Evolutionary conservation across 108 stramenopile species (phyloP).

Genomic region (Licmophora abbreviata): DNA sequence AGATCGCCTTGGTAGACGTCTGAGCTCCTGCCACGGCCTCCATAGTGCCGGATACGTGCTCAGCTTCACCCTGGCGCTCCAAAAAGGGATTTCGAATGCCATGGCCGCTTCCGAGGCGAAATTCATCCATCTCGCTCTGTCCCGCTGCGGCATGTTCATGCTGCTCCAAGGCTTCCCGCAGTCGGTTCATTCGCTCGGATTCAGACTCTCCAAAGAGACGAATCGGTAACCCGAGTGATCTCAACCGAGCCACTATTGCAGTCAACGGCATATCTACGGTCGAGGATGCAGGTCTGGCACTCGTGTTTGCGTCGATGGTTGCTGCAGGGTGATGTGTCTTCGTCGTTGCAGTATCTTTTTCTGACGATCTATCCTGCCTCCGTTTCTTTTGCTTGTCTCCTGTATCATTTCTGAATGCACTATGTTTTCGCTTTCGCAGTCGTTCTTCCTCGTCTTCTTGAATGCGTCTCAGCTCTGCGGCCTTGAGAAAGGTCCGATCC

Average conservation of each 20-base stretch:
- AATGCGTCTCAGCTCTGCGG: slow-evolving; percentile 36
- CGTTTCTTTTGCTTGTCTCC: neutral
- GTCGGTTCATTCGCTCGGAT: slow-evolving; percentile 22
- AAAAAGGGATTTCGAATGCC: slow-evolving; percentile 78
- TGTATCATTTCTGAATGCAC: neutral
- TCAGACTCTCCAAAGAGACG: slow-evolving; percentile 68
- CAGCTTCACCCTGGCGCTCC: slow-evolving; percentile 25
- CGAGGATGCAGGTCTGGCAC: neutral
- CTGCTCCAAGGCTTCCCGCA: slow-evolving; percentile 39
- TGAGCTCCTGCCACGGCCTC: slow-evolving; percentile 5
- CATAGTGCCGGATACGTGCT: slow-evolving; percentile 1
- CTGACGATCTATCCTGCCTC: neutral
- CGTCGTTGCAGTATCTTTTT: neutral
- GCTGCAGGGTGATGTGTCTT: neutral
- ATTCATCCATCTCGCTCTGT: slow-evolving; percentile 62
- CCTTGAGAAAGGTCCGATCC: slow-evolving; percentile 33
- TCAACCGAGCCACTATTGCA: slow-evolving; percentile 34
- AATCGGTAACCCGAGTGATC: slow-evolving; percentile 56
- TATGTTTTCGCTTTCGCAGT: slow-evolving; percentile 5
- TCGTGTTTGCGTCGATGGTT: neutral
- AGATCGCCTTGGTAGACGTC: slow-evolving; percentile 1
- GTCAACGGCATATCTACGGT: neutral
- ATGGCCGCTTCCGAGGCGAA: slow-evolving; percentile 60
- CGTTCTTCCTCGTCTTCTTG: slow-evolving; percentile 49
- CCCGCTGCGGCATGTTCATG: slow-evolving; percentile 37